Conservation (phyloP, 148 eudicot species). For the Chenopodium quinoa region DNA sequence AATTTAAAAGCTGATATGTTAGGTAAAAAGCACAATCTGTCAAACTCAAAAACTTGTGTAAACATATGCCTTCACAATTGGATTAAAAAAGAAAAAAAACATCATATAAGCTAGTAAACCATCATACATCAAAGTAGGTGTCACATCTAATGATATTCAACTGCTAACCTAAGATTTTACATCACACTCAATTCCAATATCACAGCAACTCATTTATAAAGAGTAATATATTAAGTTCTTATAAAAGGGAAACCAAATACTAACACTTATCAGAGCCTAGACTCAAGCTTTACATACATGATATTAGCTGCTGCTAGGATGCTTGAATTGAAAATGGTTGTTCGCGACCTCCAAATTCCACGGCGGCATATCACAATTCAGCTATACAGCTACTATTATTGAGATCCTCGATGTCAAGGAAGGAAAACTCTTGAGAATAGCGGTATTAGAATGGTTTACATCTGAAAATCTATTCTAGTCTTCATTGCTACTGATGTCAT, state of each 20-base stretch:
- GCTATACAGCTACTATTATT: too few species aligned
- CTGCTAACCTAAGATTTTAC: background rate
- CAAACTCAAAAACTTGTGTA: constrained; percentile 8
- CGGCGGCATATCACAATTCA: too few species aligned
- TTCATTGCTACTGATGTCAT: too few species aligned
- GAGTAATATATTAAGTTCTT: background rate
- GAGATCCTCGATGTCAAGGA: too few species aligned
- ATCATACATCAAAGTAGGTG: constrained; percentile 14
- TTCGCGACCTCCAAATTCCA: too few species aligned
- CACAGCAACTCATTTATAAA: background rate
- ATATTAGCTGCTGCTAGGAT: too few species aligned
- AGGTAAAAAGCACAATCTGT: background rate
- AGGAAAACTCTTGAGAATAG: too few species aligned
- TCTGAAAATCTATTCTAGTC: too few species aligned
- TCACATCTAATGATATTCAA: constrained; percentile 10
- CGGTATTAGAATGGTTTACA: too few species aligned
- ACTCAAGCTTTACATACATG: too few species aligned
- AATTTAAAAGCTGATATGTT: background rate
- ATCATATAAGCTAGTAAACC: constrained; percentile 11
- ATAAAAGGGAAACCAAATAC: background rate
- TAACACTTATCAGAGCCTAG: too few species aligned
- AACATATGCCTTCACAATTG: background rate
- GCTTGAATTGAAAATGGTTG: too few species aligned
- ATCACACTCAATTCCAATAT: background rate
- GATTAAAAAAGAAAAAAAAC: background rate